Percentiles rank a stretch among this genome's conserved stretches.
phyloP scores from a whole-genome alignment of 2,329 filamentous ascomycete genomes.

The Ophiocordyceps robertsii region DNA sequence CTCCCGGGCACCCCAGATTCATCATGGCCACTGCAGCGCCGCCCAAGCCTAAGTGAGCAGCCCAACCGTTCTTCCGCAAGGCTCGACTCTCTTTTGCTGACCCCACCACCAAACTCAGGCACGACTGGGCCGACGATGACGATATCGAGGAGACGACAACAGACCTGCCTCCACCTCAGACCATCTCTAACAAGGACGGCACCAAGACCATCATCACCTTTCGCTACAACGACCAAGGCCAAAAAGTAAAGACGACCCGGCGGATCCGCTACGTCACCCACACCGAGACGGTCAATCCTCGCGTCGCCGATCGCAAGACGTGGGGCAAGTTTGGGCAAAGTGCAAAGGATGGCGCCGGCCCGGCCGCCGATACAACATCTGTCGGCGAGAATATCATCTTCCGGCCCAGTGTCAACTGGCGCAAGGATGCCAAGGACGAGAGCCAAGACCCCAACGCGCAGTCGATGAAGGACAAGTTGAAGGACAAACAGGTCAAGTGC shows the following conservation, averaged over 20 bases:
- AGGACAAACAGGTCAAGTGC: slow-evolving; percentile 99
- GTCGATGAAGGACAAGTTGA: slow-evolving; percentile 68
- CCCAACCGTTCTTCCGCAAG: neutral
- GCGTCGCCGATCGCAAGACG: slow-evolving; percentile 83
- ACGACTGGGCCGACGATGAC: slow-evolving; percentile 94
- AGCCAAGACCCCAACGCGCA: slow-evolving; percentile 60
- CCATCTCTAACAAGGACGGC: slow-evolving; percentile 94
- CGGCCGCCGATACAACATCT: slow-evolving; percentile 77
- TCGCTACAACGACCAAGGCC: slow-evolving; percentile 80
- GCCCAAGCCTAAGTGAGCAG: slow-evolving; percentile 27
- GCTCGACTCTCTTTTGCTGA: slow-evolving; percentile 13
- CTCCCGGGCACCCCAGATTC: slow-evolving; percentile 1
- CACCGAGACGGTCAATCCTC: slow-evolving; percentile 89
- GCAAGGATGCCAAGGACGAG: slow-evolving; percentile 74
- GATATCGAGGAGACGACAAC: slow-evolving; percentile 61
- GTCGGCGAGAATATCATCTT: slow-evolving; percentile 98
- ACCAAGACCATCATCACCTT: slow-evolving; percentile 92
- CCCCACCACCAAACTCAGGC: slow-evolving; percentile 29
- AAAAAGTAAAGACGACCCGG: slow-evolving; percentile 94
- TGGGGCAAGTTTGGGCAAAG: slow-evolving; percentile 91
- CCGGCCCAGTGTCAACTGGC: slow-evolving; percentile 87
- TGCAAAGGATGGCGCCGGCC: slow-evolving; percentile 71
- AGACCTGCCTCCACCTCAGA: slow-evolving; percentile 71
- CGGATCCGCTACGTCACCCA: slow-evolving; percentile 86
- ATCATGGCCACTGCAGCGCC: slow-evolving; percentile 25